Base-by-base conservation (phyloP, 169 alveolate species). In the Plasmodium ovale region DNA sequence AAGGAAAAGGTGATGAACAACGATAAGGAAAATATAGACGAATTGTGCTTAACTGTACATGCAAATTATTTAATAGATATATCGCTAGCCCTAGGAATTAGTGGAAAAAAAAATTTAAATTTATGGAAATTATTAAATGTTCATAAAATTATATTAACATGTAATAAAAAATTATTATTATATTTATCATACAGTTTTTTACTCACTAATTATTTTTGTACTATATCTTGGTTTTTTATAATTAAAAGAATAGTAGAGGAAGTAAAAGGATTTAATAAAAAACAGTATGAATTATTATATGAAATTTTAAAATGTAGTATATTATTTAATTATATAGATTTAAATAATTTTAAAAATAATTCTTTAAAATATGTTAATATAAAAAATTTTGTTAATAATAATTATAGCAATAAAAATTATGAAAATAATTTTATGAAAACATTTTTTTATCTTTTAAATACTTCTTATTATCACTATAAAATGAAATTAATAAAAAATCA, bases 211-310 rank as follows among this genome's bases (percentile, higher is more conserved):
- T 82, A 82, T 53, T 37, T 49, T 16, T 67, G 84, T 14, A 25
- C 90, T 0, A 9, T 68, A 29, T 82, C 90, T 12, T 82, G 90
- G 90, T 82, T 67, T 53, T 82, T 82, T 27, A 56, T 82, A 19
- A 82, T 82, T 65, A 82, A 68, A 67, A 82, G 90, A 58, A 82
- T 82, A 31, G 90, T 82, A 19, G 90, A 82, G 5, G 90, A 82
- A 67, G 84, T 82, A 25, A 64, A 33, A 60, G 84, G 42, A 12
- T 82, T 82, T 59, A 82, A 82, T 42, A 82, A 68, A 47, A 82
- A 82, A 10, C 90, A 82, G n/a, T 82, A 67, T 51, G 90, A 82
- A 39, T 39, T 82, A 21, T 23, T 82, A 56, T 82, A 82, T 49
- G 90, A 82, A 82, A 82, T 82, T 35, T 67, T 82, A 59, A 82